Evolutionary conservation across 2,329 filamentous ascomycete genomes (phyloP), one percentile per base, ranked within the genome.

Genomic region (Atkinsonella hypoxylon): DNA sequence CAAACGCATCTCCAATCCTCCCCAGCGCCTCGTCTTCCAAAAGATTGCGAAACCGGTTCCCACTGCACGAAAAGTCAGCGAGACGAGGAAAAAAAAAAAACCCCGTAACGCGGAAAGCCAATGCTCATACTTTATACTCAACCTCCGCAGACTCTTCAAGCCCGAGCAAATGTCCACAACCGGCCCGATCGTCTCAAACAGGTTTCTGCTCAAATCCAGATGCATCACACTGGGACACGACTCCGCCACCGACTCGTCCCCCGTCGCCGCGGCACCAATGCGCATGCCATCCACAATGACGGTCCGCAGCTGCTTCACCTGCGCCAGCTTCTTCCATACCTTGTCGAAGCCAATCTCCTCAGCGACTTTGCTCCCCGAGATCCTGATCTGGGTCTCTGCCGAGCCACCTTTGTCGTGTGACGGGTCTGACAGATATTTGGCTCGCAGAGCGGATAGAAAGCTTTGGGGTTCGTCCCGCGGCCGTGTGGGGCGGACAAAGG

Each of bases 261-360:
- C 66, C 1, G 55, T 57, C 36, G 61, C 63, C 4, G 69, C 65
- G 32, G 57, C 61, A 10, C 62, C 67, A 54, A 97, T 77, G 47
- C 79, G 74, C 61, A 88, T 68, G 13, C 85, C 83, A 67, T 97
- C 90, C 8, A 98, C 73, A 39, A 97, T 80, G 47, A 94, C 82
- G 50, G 90, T 82, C 57, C 78, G 83, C 53, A 97, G 75, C 59
- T 93, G 87, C 50, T 83, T 73, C 32, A 97, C 73, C 61, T 85
- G 74, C 58, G 89, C 85, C 61, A 94, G 82, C 67, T 90, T 81
- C 57, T 78, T 78, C 42, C 85, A 81, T 57, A 96, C 88, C 73
- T 96, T 96, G 58, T 95, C 89, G 59, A 97, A 97, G 31, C 93
- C 93, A 34, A 97, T 81, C 69, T 97, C 91, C 69, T 97, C 86